Evolutionary conservation across 2,329 filamentous ascomycete species (phyloP).

Genomic region (Scopulariopsis brevicaulis): DNA sequence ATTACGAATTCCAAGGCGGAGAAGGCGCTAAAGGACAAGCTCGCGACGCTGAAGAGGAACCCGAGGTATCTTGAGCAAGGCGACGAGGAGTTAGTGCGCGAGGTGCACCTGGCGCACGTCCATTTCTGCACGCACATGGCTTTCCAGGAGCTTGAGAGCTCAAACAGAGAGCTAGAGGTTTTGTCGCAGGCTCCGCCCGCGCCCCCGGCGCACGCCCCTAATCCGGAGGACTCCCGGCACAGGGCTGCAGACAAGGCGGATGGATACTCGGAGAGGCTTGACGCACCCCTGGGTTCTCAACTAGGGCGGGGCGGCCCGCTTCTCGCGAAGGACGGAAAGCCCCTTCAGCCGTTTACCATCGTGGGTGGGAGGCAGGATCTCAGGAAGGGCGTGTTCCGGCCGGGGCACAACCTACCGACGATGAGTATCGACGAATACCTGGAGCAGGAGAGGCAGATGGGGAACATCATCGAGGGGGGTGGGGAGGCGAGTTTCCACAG

Average conservation of each 20-base stretch:
- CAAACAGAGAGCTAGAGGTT: constrained; percentile 76
- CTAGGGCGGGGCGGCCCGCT: constrained; percentile 53
- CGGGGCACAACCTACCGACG: constrained; percentile 87
- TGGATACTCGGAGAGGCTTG: constrained; percentile 63
- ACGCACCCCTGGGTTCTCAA: constrained; percentile 46
- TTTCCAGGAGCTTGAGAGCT: constrained; percentile 77
- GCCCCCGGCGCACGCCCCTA: constrained; percentile 30
- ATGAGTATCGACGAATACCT: constrained; percentile 98
- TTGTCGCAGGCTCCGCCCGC: constrained; percentile 58
- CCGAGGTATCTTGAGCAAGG: constrained; percentile 24
- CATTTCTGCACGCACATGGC: constrained; percentile 64
- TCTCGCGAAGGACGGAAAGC: constrained; percentile 68
- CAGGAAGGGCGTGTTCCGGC: constrained; percentile 71
- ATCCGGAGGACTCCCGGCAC: constrained; percentile 26
- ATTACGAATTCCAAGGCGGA: constrained; percentile 78
- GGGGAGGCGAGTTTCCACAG: constrained; percentile 60
- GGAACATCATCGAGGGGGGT: constrained; percentile 84
- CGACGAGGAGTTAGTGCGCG: constrained; percentile 76
- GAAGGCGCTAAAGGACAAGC: constrained; percentile 70
- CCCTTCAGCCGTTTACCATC: constrained; percentile 82
- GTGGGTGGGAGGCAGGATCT: constrained; percentile 66
- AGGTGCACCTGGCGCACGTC: constrained; percentile 67
- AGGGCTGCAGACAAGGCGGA: constrained; percentile 20
- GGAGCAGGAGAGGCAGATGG: constrained; percentile 74
- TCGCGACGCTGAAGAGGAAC: constrained; percentile 46